Percentiles rank a stretch among this genome's conserved stretches.
These are phyloP conservation scores for Xylariaceae sp. DNA, from an alignment of 2,329 filamentous ascomycete genomes.

Conservation along the genomic window DNA sequence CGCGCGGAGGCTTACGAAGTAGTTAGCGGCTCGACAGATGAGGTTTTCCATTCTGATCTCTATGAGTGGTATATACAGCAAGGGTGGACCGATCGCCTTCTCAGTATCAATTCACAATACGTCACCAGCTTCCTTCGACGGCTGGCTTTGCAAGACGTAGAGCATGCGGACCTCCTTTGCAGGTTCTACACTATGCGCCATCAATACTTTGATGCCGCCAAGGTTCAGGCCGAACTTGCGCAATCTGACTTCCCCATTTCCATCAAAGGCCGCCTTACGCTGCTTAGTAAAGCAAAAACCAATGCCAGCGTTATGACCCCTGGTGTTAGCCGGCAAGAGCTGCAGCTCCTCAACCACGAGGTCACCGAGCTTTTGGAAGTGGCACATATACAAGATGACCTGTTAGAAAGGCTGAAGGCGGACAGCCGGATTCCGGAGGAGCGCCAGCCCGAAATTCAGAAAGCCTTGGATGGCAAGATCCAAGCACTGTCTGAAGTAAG, in stretches of 20 bases:
- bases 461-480: conserved; percentile 76
- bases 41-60: conserved; percentile 94
- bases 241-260: conserved; percentile 77
- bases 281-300: conserved; percentile 87
- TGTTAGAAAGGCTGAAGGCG: conserved; percentile 74
- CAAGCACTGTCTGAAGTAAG: conserved; percentile 75
- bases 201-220: conserved; percentile 83
- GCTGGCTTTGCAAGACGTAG: conserved; percentile 70
- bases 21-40: conserved; percentile 84
- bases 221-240: conserved; percentile 82
- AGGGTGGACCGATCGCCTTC: conserved; percentile 81
- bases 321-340: conserved; percentile 75
- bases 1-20: conserved; percentile 87
- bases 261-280: conserved; percentile 85
- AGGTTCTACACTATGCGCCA: conserved; percentile 86
- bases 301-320: conserved; percentile 85
- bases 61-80: conserved; percentile 96
- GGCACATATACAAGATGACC: conserved; percentile 91
- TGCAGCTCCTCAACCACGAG: conserved; percentile 83
- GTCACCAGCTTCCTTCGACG: conserved; percentile 85
- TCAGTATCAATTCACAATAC: conserved; percentile 81
- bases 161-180: conserved; percentile 89
- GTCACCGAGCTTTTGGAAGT: conserved; percentile 87
- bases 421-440: conserved; percentile 71
- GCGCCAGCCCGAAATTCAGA: conserved; percentile 65